phyloP scores from a whole-genome alignment of 1,284 basidiomycete species.

The Chiua sp. region DNA sequence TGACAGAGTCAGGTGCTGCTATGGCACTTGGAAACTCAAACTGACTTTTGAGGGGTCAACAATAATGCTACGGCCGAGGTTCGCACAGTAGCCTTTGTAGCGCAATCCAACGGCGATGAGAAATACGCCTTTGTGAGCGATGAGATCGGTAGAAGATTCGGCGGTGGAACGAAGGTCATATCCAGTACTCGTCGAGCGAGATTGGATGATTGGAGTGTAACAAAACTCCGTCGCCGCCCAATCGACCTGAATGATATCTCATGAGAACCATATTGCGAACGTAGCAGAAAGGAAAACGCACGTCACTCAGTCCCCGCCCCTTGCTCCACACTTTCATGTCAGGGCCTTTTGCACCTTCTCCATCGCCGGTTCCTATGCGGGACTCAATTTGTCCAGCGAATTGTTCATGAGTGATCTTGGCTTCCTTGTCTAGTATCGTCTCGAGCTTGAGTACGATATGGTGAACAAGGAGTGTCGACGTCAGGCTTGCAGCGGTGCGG shows the following conservation, averaged over 20 bases:
- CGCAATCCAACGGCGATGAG: slow-evolving; percentile 89
- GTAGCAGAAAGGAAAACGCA: slow-evolving; percentile 20
- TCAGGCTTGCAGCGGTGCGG: slow-evolving; percentile 78
- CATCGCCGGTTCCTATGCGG: slow-evolving; percentile 86
- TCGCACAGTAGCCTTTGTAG: slow-evolving; percentile 93
- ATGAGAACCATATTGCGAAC: slow-evolving; percentile 7
- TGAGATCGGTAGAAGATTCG: slow-evolving; percentile 82
- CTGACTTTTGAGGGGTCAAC: slow-evolving; percentile 90
- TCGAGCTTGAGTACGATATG: slow-evolving; percentile 92
- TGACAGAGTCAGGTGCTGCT: slow-evolving; percentile 6
- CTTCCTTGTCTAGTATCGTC: slow-evolving; percentile 89
- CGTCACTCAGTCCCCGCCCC: slow-evolving; percentile 74
- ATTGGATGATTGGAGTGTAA: slow-evolving; percentile 96
- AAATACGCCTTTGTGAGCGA: slow-evolving; percentile 92
- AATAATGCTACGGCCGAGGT: slow-evolving; percentile 92
- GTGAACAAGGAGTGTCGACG: slow-evolving; percentile 85
- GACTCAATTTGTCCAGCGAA: slow-evolving; percentile 87
- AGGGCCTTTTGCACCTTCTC: slow-evolving; percentile 73
- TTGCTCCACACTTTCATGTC: slow-evolving; percentile 92
- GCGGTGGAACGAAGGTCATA: slow-evolving; percentile 92
- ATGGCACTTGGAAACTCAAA: slow-evolving; percentile 6
- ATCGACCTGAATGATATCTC: slow-evolving; percentile 65
- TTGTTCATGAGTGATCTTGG: slow-evolving; percentile 88
- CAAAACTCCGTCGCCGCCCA: slow-evolving; percentile 91
- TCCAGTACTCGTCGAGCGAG: slow-evolving; percentile 78